phyloP scores from a whole-genome alignment of 495 filamentous ascomycete genomes.

The Penicillium robsamsonii region DNA sequence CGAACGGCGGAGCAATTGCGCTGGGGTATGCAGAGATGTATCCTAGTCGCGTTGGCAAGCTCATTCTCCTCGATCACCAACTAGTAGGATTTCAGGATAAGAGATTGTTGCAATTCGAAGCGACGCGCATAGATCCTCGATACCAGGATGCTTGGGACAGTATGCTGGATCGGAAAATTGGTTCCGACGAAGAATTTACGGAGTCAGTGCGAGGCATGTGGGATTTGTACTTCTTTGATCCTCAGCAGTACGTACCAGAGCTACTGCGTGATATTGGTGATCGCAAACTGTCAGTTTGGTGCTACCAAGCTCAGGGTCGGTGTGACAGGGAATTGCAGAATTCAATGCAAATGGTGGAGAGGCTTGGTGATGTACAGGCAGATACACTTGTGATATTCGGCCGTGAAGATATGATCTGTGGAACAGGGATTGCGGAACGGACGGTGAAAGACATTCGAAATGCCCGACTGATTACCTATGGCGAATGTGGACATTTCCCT shows the following conservation, averaged over 20 bases:
- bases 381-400: slow-evolving; percentile 24
- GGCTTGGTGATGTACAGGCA: slow-evolving; percentile 15
- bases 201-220: slow-evolving; percentile 12
- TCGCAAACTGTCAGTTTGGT: slow-evolving; percentile 10
- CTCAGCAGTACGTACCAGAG: slow-evolving; percentile 5
- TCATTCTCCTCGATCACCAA: slow-evolving; percentile 21
- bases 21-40: slow-evolving; percentile 23
- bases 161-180: not conserved
- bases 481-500: slow-evolving; percentile 27
- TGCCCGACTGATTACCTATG: slow-evolving; percentile 12
- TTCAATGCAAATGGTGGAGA: slow-evolving; percentile 14
- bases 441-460: slow-evolving; percentile 10
- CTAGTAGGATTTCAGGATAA: slow-evolving; percentile 16
- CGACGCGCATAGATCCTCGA: slow-evolving; percentile 8
- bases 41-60: slow-evolving; percentile 16
- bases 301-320: slow-evolving; percentile 13
- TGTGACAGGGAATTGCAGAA: slow-evolving; percentile 10
- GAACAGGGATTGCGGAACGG: slow-evolving; percentile 13
- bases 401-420: slow-evolving; percentile 20
- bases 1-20: slow-evolving; percentile 26
- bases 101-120: not conserved
- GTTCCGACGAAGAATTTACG: slow-evolving; percentile 16
- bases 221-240: slow-evolving; percentile 23
- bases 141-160: slow-evolving; percentile 14
- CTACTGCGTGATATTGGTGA: slow-evolving; percentile 14